Conservation (phyloP, 768 basidiomycete species). For the Neoboletus magnificus region DNA sequence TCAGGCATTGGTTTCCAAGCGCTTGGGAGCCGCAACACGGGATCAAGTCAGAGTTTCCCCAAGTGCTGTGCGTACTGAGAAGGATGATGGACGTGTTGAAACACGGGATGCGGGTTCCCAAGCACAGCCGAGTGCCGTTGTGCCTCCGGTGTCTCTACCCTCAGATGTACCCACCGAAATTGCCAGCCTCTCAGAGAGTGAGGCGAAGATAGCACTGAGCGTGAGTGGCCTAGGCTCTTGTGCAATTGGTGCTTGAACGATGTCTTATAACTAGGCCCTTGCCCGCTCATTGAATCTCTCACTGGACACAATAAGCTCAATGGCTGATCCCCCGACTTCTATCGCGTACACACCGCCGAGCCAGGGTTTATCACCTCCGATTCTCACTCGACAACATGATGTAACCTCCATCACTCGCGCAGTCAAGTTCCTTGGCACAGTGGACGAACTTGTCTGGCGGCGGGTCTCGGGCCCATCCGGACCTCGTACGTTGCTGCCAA, state of each 20-base stretch:
- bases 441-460: slow-evolving; percentile 31
- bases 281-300: slow-evolving; percentile 14
- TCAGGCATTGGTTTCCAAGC: slow-evolving; percentile 13
- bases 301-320: background rate
- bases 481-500: slow-evolving; percentile 6
- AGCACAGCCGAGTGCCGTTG: background rate
- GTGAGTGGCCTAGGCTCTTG: slow-evolving; percentile 13
- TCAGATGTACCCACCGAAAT: slow-evolving; percentile 14
- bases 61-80: background rate
- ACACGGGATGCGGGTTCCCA: background rate
- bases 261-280: slow-evolving; percentile 8
- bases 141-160: background rate
- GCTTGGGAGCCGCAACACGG: slow-evolving; percentile 3
- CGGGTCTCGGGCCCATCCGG: slow-evolving; percentile 11
- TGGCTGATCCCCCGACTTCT: background rate
- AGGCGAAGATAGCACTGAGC: slow-evolving; percentile 19
- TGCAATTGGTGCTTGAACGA: background rate
- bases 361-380: background rate
- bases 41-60: background rate
- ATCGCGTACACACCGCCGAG: background rate
- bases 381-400: slow-evolving; percentile 10
- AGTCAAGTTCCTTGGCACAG: slow-evolving; percentile 22
- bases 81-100: background rate
- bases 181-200: slow-evolving; percentile 18
- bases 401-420: slow-evolving; percentile 21